These are phyloP conservation scores for Hygrophorus russula DNA, from an alignment of 768 basidiomycete genomes.

Conservation along the genomic window DNA sequence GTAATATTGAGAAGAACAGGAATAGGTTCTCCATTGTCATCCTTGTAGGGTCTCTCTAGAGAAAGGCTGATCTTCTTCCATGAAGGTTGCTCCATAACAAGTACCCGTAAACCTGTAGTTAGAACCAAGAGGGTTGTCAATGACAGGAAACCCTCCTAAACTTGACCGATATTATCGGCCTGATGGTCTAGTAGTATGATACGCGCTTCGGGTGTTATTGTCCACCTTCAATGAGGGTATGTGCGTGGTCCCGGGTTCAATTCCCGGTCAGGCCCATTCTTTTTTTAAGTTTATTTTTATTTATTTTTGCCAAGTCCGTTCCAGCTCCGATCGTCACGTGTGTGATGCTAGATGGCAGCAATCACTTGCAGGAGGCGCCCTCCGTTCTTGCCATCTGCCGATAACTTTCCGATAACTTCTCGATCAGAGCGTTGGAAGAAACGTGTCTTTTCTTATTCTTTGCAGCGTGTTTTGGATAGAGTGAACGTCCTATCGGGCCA, in stretches of 20 bases:
- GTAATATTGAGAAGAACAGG: conserved; percentile 59
- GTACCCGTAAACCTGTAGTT: too few relatives aligned
- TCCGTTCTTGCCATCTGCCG: too few relatives aligned
- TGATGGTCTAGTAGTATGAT: not conserved
- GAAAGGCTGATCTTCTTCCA: conserved; percentile 59
- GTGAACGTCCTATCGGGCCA: conserved; percentile 69
- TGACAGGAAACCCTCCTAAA: not conserved
- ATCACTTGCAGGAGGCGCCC: too few relatives aligned
- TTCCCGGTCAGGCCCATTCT: too few relatives aligned
- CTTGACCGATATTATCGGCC: not conserved
- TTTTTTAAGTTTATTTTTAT: too few relatives aligned
- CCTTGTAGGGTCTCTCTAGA: conserved; percentile 73
- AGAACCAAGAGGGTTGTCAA: too few relatives aligned
- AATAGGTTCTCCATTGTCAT: conserved; percentile 56
- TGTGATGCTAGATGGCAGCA: too few relatives aligned
- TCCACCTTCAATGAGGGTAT: too few relatives aligned
- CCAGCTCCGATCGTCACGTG: too few relatives aligned
- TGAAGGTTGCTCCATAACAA: not conserved
- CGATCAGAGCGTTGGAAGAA: conserved; percentile 17
- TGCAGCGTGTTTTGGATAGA: conserved; percentile 38
- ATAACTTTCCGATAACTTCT: conserved; percentile 2
- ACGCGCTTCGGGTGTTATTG: too few relatives aligned
- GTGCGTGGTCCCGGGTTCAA: too few relatives aligned
- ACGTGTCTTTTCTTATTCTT: conserved; percentile 14
- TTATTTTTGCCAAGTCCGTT: too few relatives aligned